Evolutionary conservation across 2,329 filamentous ascomycete genomes (phyloP).

Genomic region (Cytospora piceae): DNA sequence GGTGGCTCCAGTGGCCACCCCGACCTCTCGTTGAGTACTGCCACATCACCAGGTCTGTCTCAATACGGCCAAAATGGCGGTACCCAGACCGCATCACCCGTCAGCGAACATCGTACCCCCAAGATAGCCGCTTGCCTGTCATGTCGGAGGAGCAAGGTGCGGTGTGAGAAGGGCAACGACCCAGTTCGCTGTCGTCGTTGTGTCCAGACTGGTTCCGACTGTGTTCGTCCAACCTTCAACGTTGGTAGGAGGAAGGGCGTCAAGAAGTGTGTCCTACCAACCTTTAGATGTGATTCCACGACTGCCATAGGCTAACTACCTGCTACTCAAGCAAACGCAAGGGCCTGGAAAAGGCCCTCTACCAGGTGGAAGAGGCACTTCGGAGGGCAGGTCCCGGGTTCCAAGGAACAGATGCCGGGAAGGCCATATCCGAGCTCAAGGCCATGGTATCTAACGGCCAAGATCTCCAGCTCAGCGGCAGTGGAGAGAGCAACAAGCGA

Average conservation of each 20-base stretch:
- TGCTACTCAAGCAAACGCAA: constrained; percentile 64
- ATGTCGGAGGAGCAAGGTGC: constrained; percentile 70
- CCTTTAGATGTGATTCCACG: constrained; percentile 1
- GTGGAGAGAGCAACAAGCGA: constrained; percentile 29
- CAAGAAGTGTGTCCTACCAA: constrained; percentile 62
- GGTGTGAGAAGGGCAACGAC: constrained; percentile 61
- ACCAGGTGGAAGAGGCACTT: constrained; percentile 73
- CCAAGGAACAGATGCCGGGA: constrained; percentile 49
- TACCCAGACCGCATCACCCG: constrained; percentile 20
- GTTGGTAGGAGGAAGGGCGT: constrained; percentile 75
- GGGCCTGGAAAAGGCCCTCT: constrained; percentile 73
- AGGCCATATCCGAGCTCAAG: constrained; percentile 49
- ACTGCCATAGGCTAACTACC: constrained; percentile 22
- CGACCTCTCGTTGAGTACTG: constrained; percentile 13
- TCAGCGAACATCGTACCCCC: constrained; percentile 27
- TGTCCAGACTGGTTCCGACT: constrained; percentile 60
- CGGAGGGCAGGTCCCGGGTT: constrained; percentile 53
- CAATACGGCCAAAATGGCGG: constrained; percentile 25
- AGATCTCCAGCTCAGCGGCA: constrained; percentile 30
- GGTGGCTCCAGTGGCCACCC: constrained; percentile 1
- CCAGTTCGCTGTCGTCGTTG: constrained; percentile 64
- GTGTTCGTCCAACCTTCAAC: constrained; percentile 72
- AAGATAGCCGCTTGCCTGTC: constrained; percentile 62
- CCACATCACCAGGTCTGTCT: constrained; percentile 14
- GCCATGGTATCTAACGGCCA: constrained; percentile 42